phyloP scores from a whole-genome alignment of 352 stramenopile species.

The Stramenopiles sp. region DNA sequence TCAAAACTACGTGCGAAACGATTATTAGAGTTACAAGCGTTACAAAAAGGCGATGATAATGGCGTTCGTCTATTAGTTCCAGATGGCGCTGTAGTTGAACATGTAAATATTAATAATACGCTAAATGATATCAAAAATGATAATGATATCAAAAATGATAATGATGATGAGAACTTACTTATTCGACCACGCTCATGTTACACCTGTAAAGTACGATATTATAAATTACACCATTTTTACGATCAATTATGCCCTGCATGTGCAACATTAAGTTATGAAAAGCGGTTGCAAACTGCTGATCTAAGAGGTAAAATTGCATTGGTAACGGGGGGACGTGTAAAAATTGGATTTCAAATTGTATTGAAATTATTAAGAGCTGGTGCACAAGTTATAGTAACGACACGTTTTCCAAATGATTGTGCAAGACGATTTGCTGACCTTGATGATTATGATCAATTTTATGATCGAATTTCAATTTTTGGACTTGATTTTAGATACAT shows the following conservation, averaged over 20 bases:
- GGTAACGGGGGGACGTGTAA: constrained; percentile 74
- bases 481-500: constrained; percentile 81
- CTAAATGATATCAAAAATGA: constrained; percentile 14
- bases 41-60: constrained; percentile 26
- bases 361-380: constrained; percentile 73
- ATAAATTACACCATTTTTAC: constrained; percentile 74
- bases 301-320: constrained; percentile 52
- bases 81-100: neutral
- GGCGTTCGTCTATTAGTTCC: constrained; percentile 8
- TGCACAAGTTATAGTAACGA: constrained; percentile 63
- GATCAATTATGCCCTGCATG: constrained; percentile 77
- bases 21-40: constrained; percentile 28
- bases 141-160: constrained; percentile 16
- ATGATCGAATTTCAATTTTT: constrained; percentile 62
- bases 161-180: constrained; percentile 27
- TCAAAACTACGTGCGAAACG: constrained; percentile 42
- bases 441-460: constrained; percentile 63
- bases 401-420: constrained; percentile 73
- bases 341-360: constrained; percentile 80
- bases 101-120: neutral
- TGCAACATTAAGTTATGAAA: constrained; percentile 71
- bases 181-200: constrained; percentile 75
- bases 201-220: constrained; percentile 73
- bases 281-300: constrained; percentile 61
- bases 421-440: constrained; percentile 56